Evolutionary conservation across 2,329 filamentous ascomycete species (phyloP), one percentile per base, ranked within the genome.

Genomic region (Cordyceps tenuipes): DNA sequence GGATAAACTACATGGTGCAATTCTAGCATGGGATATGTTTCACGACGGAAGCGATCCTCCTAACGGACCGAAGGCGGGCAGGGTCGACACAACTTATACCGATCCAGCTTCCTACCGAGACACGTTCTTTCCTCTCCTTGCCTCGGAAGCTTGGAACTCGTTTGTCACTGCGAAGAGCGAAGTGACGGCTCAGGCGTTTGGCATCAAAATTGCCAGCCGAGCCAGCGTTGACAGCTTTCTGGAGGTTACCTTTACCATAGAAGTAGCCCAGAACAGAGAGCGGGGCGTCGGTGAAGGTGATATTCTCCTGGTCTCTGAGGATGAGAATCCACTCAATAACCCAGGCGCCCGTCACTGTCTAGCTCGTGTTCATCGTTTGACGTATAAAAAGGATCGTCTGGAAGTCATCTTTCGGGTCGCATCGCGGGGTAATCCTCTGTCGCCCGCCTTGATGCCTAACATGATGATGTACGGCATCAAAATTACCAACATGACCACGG

Each of bases 1-100:
- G 75, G 88, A 91, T 43, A 80, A 84, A 17, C 76, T 99, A 34
- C 94, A 97, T 70, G 87, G 89, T 67, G 87, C 87, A 19, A 91
- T 99, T 55, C 82, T 99, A 3, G 83, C 88, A 60, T 99, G 94
- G 94, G 90, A 99, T 65, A 96, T 95, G 65, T 99, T 97, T 72
- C 89, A 96, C 68, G 78, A 85, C 50, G 91, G 91, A 31, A 90
- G 92, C 68, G 89, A 92, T 62, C 94, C 94, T 6, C 92, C 94
- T 0, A 87, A 84, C 56, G 84, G 84, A 17, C 85, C 86, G 52
- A 80, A 84, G 49, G 96, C 93, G 68, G 84, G 81, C 51, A 79
- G 84, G 58, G 93, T 99, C 12, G 86, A 88, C 5, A 87, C 90
- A 63, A 84, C 84, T 0, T 99, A 96, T 73, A 73, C 78, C 31